These are phyloP conservation scores for Starmera pachycereana DNA, from an alignment of 805 yeast species.

Conservation along the genomic window DNA sequence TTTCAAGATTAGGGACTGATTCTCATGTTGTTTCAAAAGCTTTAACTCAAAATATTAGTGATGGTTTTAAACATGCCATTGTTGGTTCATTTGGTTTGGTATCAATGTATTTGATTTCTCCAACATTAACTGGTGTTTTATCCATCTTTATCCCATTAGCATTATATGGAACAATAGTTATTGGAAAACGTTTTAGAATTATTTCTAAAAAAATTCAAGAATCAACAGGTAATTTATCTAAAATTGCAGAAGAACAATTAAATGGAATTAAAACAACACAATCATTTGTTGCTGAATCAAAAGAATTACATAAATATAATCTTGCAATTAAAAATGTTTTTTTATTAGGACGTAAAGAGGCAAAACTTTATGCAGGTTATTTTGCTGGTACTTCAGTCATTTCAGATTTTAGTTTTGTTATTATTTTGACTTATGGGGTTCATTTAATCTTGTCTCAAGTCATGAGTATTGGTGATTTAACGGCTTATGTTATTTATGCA, in stretches of 20 bases:
- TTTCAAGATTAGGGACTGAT: slow-evolving; percentile 82
- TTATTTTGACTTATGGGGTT: slow-evolving; percentile 73
- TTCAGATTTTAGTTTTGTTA: slow-evolving; percentile 75
- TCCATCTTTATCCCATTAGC: slow-evolving; percentile 75
- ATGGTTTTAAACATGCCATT: slow-evolving; percentile 76
- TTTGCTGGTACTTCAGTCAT: slow-evolving; percentile 70
- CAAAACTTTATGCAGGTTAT: slow-evolving; percentile 66
- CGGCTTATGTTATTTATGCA: slow-evolving; percentile 91
- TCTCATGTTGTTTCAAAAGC: slow-evolving; percentile 84
- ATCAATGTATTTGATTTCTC: slow-evolving; percentile 83
- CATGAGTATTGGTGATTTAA: slow-evolving; percentile 79
- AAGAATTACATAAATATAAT: slow-evolving; percentile 70
- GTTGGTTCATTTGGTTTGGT: slow-evolving; percentile 79
- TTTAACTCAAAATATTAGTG: slow-evolving; percentile 83
- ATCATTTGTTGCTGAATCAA: slow-evolving; percentile 79
- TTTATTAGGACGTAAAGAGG: slow-evolving; percentile 68
- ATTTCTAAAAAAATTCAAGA: slow-evolving; percentile 76
- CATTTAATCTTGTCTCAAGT: slow-evolving; percentile 67
- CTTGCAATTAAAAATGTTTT: slow-evolving; percentile 57
- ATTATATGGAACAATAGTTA: slow-evolving; percentile 63
- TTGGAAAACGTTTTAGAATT: slow-evolving; percentile 71
- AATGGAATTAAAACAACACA: slow-evolving; percentile 85
- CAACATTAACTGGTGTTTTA: slow-evolving; percentile 73
- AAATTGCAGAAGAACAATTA: slow-evolving; percentile 87
- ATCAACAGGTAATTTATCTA: slow-evolving; percentile 77